Percentiles rank a stretch among this genome's conserved stretches.
Evolutionary conservation across 768 basidiomycete species (phyloP).

Genomic region (Psilocybe sp.): DNA sequence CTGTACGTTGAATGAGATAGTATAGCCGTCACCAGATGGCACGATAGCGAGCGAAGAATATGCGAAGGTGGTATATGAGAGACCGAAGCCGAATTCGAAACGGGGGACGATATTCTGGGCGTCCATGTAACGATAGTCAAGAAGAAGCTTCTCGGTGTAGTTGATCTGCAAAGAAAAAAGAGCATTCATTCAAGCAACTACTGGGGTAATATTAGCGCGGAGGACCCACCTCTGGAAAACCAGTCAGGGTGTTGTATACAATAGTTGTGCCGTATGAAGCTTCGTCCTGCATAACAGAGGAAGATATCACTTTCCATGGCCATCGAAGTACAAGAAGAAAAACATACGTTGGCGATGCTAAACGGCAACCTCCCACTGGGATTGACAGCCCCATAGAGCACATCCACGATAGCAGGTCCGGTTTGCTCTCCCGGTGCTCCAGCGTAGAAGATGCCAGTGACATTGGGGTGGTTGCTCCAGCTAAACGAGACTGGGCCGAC

Average conservation of each 20-base stretch:
- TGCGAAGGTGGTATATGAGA: conserved; percentile 71
- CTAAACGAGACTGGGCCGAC: conserved; percentile 73
- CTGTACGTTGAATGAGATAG: conserved; percentile 40
- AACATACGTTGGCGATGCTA: conserved; percentile 63
- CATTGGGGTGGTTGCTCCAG: conserved; percentile 77
- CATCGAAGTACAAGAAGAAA: not conserved
- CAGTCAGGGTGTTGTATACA: conserved; percentile 34
- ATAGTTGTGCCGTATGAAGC: conserved; percentile 40
- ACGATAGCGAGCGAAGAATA: conserved; percentile 51
- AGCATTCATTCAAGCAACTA: not conserved
- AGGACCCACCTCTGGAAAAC: conserved; percentile 33
- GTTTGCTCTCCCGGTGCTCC: conserved; percentile 71
- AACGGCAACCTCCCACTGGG: conserved; percentile 73
- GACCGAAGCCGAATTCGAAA: conserved; percentile 70
- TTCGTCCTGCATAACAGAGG: conserved; percentile 24
- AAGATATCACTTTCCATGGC: not conserved
- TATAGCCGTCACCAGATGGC: conserved; percentile 26
- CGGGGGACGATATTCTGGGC: conserved; percentile 47
- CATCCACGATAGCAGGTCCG: conserved; percentile 73
- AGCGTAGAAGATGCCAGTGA: conserved; percentile 58
- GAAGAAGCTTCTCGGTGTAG: conserved; percentile 62
- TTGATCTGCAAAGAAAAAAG: conserved; percentile 38
- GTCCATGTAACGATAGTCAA: conserved; percentile 71
- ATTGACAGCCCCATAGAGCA: conserved; percentile 75
- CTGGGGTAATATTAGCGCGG: conserved; percentile 13